A percentile compares a stretch with the other conserved stretches of the same genome.
Conservation (phyloP, 495 filamentous ascomycete species). For the Daldinia concentrica region DNA sequence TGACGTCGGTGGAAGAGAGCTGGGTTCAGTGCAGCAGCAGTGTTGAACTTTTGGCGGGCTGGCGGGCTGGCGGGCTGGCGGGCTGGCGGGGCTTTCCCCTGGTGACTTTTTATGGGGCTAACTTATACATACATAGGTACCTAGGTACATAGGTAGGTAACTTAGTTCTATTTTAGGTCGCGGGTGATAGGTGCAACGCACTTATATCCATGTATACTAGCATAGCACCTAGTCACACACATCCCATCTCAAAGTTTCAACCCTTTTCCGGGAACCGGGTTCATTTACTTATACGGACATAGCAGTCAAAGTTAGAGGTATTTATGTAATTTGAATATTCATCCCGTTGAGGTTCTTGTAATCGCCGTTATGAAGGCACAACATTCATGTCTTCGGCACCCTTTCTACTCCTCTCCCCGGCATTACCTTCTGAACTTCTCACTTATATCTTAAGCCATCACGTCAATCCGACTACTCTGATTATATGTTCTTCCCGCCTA, state of each 20-base stretch:
- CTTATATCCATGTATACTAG: too few species aligned
- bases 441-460: conserved; percentile 68
- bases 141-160: too few species aligned
- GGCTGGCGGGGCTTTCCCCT: conserved; percentile 26
- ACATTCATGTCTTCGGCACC: conserved; percentile 38
- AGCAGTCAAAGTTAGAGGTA: neutral
- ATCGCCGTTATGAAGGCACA: conserved; percentile 25
- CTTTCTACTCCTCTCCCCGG: conserved; percentile 60
- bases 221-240: neutral
- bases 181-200: neutral
- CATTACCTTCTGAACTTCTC: conserved; percentile 68
- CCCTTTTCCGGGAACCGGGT: neutral
- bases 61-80: too few species aligned
- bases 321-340: neutral
- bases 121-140: too few species aligned
- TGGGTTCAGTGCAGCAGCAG: neutral
- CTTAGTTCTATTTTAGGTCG: neutral
- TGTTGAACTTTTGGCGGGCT: conserved; percentile 28
- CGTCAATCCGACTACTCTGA: conserved; percentile 63
- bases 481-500: conserved; percentile 74
- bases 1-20: conserved; percentile 50
- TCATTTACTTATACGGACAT: neutral
- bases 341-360: neutral
- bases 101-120: conserved; percentile 15
- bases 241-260: too few species aligned